phyloP scores from a whole-genome alignment of 805 yeast species.

The Candida peoriensis region DNA sequence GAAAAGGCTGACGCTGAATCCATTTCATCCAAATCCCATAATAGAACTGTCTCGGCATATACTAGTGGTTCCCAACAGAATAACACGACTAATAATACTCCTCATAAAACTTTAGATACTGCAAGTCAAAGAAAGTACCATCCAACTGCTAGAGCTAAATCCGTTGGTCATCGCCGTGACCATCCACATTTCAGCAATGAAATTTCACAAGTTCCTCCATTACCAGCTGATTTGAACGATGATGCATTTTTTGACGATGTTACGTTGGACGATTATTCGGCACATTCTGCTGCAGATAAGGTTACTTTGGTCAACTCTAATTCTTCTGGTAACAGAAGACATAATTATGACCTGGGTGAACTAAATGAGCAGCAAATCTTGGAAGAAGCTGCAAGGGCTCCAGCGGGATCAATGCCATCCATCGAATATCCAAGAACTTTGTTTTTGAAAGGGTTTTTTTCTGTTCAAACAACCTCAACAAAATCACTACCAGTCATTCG shows the following conservation, averaged over 20 bases:
- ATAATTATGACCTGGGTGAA: constrained; percentile 15
- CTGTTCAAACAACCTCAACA: constrained; percentile 92
- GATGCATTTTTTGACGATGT: constrained; percentile 49
- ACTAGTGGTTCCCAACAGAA: constrained; percentile 8
- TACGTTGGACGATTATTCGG: constrained; percentile 50
- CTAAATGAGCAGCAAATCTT: constrained; percentile 45
- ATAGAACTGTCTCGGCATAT: constrained; percentile 26
- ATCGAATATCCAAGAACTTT: constrained; percentile 89
- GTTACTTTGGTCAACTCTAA: constrained; percentile 16
- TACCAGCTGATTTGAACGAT: constrained; percentile 32
- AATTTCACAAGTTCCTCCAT: constrained; percentile 21
- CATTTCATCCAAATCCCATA: constrained; percentile 14
- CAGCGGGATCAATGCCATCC: constrained; percentile 83
- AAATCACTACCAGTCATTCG: constrained; percentile 87
- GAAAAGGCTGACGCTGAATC: constrained; percentile 8
- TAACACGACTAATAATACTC: constrained; percentile 1
- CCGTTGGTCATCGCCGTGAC: constrained; percentile 77
- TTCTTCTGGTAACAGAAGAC: constrained; percentile 13
- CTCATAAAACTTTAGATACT: constrained; percentile 8
- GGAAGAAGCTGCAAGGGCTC: constrained; percentile 48
- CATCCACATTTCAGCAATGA: constrained; percentile 7
- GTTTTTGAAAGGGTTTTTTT: constrained; percentile 87
- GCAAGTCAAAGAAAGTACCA: constrained; percentile 38
- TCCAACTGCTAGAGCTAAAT: constrained; percentile 85
- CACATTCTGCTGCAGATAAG: constrained; percentile 12